Evolutionary conservation across 129 eudicot genomes (phyloP).

Genomic region (Flaveria sonorensis): DNA sequence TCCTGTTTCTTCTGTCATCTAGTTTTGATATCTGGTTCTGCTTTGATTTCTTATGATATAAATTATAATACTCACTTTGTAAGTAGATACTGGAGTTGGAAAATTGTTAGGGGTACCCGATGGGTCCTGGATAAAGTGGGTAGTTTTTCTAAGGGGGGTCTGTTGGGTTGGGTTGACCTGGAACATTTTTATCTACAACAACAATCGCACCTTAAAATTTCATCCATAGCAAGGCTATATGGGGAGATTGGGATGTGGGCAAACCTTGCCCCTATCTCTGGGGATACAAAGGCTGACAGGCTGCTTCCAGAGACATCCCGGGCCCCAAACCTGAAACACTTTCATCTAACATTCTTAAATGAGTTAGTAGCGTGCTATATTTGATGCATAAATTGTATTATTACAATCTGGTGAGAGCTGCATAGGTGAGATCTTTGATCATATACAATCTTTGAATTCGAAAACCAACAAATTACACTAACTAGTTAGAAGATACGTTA

Average conservation of each 20-base stretch:
- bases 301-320: too few relatives aligned
- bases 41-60: not conserved
- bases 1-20: constrained; percentile 11
- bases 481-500: not conserved
- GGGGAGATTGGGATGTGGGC: too few relatives aligned
- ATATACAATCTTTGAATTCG: not conserved
- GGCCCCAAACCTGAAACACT: too few relatives aligned
- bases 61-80: not conserved
- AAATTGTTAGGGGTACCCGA: not conserved
- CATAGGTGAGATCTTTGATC: not conserved
- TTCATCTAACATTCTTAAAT: not conserved
- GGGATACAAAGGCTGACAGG: too few relatives aligned
- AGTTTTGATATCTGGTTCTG: not conserved
- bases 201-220: too few relatives aligned
- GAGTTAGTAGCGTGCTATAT: not conserved
- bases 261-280: too few relatives aligned
- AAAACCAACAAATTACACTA: too few relatives aligned
- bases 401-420: not conserved
- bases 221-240: too few relatives aligned
- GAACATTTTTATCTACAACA: not conserved
- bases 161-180: not conserved
- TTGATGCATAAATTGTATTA: not conserved
- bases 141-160: not conserved
- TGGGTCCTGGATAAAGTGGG: not conserved
- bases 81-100: not conserved